Percentiles rank a stretch among this genome's conserved stretches.
These are phyloP conservation scores for Cyberlindnera mississippiensis DNA, from an alignment of 805 yeast species.

Conservation along the genomic window DNA sequence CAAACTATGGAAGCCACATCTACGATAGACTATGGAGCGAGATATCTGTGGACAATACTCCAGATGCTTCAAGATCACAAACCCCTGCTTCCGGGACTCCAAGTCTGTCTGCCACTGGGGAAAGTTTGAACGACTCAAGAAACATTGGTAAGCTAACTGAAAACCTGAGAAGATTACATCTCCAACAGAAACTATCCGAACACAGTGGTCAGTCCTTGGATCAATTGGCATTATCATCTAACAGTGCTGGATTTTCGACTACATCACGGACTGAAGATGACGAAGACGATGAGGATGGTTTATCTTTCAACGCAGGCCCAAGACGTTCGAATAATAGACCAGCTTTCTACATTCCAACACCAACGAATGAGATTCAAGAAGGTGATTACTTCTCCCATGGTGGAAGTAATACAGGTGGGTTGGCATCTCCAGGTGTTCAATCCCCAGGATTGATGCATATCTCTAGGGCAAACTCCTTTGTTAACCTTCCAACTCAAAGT, in stretches of 20 bases:
- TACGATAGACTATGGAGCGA: conserved; percentile 79
- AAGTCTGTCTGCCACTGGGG: conserved; percentile 16
- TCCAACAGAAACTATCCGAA: conserved; percentile 42
- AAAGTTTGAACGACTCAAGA: conserved; percentile 23
- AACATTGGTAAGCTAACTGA: conserved; percentile 41
- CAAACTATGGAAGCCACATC: conserved; percentile 75
- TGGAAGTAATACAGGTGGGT: conserved; percentile 12
- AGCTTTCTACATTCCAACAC: conserved; percentile 25
- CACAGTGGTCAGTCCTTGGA: conserved; percentile 32
- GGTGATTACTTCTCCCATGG: conserved; percentile 35
- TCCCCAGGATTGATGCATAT: conserved; percentile 56
- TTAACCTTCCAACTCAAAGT: conserved; percentile 21
- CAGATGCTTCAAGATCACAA: conserved; percentile 28
- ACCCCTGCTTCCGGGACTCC: conserved; percentile 30
- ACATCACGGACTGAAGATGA: conserved; percentile 19
- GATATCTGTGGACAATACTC: conserved; percentile 33
- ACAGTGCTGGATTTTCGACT: too few relatives aligned
- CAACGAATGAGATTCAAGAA: conserved; percentile 22
- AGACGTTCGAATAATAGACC: conserved; percentile 3
- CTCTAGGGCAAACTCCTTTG: conserved; percentile 54
- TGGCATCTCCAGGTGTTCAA: conserved; percentile 37
- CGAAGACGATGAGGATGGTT: conserved; percentile 23
- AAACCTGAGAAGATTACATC: conserved; percentile 47
- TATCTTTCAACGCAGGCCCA: conserved; percentile 15
- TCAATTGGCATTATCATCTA: conserved; percentile 14